Evolutionary conservation across 371 early-diverging fungal species (phyloP), one percentile per base, ranked within the genome.

Genomic region (Syncephalastrum sp.): DNA sequence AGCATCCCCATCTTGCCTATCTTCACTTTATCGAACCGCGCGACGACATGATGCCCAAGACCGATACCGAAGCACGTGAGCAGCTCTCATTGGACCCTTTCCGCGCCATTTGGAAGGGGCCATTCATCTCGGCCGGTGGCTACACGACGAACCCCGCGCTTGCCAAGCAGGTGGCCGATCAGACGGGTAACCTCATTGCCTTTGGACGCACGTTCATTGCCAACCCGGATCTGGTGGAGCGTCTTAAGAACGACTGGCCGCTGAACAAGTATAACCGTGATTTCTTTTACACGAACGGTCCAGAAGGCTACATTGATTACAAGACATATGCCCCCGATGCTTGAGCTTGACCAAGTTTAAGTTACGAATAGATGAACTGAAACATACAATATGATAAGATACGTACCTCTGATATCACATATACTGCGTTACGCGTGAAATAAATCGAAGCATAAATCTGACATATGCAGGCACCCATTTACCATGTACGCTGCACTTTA

Each of bases 1-100:
- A 49, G 5, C 65, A 67, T 33, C 55, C 62, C 4, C 24, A 59
- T 2, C 54, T 74, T 48, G 71, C 71, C 17, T 74, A 68, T 47
- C 8, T 74, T 43, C 69, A 74, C 49, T 61, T 74, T 15, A 58
- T 70, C 15, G 75, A 71, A 51, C 61, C 69, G 15, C 64, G 71
- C 42, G 51, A 63, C 17, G 52, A 56, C 21, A 33, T 64, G n/a
- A 15, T 42, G 5, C 46, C 45, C 51, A 54, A 54, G 45, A 52
- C 51, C 38, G 21, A 56, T 16, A 47, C 51, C 12, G 59, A 63
- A 5, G 19, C 33, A 3, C 56, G 58, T 17, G 4, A 8, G 4
- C 47, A 21, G 17, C 58, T 65, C n/a, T 47, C 61, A 0, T 24
- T 72, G 12, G 64, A 64, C 21, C 63, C 68, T 17, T 74, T 68